Evolutionary conservation across 2,329 filamentous ascomycete species (phyloP), one percentile per base, ranked within the genome.

Genomic region (Alternaria viburni): DNA sequence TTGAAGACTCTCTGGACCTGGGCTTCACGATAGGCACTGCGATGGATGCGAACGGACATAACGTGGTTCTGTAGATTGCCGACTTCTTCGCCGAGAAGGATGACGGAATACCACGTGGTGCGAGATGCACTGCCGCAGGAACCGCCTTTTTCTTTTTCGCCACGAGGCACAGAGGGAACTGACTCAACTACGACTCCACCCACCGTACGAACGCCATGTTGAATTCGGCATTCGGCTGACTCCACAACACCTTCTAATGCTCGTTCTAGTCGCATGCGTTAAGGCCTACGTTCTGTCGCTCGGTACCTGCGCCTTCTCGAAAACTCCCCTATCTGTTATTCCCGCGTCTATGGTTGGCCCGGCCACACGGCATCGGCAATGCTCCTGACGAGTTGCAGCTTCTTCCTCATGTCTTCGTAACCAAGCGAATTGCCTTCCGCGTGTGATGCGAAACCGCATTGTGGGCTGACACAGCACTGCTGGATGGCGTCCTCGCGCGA

Each of bases 321-420:
- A 36, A 50, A 50, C 56, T 32, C 50, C 17, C 54, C 49, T 62
- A 49, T 41, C 7, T 9, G 21, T 23, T 41, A 9, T 41, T 25
- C 13, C 11, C 26, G 9, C 32, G 50, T 46, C 36, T 70, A 87
- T 67, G 81, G 75, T 80, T 87, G 80, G 19, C 83, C 83, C 5
- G 85, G 84, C 91, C 91, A 94, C 61, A 93, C 86, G 72, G 90
- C 87, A 74, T 93, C 87, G 3, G 91, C 91, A 72, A 94, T 88
- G 70, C 88, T 83, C 67, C 91, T 86, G 17, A 93, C 90, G 56
- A 94, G 81, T 68, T 86, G 83, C 72, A 94, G 80, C 83, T 93
- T 94, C 78, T 86, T 88, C 81, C 87, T 87, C 89, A 93, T 90
- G 65, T 91, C 90, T 49, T 91, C 87, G 66, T 88, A 83, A 21